A percentile compares a stretch with the other conserved stretches of the same genome.
Evolutionary conservation across 495 filamentous ascomycete genomes (phyloP).

Genomic region (Cercophora sp.): DNA sequence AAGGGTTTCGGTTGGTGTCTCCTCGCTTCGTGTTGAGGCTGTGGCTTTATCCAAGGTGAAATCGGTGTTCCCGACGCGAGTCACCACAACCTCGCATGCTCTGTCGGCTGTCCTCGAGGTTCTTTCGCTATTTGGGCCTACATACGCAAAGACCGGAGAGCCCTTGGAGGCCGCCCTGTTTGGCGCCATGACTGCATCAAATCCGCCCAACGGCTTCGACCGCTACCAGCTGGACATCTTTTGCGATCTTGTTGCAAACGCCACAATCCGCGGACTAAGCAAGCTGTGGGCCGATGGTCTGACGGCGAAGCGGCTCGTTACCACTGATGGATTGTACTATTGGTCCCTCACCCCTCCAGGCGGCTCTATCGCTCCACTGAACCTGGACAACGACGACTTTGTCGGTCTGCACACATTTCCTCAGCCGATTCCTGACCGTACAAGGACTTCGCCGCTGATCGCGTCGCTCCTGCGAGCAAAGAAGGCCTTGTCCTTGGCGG

Average conservation of each 20-base stretch:
- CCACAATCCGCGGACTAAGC: not conserved
- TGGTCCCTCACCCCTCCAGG: not conserved
- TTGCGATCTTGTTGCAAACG: not conserved
- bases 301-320: not conserved
- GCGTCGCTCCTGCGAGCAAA: not conserved
- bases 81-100: not conserved
- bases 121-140: not conserved
- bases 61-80: not conserved
- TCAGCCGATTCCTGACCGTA: not conserved
- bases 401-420: slow-evolving; percentile 2
- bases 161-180: not conserved
- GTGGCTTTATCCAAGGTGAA: not conserved
- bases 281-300: not conserved
- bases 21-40: not conserved
- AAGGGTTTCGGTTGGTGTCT: not conserved
- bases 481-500: not conserved
- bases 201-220: slow-evolving; percentile 1
- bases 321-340: not conserved
- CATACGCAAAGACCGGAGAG: slow-evolving; percentile 2
- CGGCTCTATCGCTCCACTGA: slow-evolving; percentile 1
- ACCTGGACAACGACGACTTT: not conserved
- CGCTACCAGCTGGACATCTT: not conserved
- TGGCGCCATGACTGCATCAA: slow-evolving; percentile 1
- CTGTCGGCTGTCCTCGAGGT: not conserved
- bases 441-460: not conserved